Base-by-base conservation (phyloP, 306 rosid genomes). In the Trifolium repens region DNA sequence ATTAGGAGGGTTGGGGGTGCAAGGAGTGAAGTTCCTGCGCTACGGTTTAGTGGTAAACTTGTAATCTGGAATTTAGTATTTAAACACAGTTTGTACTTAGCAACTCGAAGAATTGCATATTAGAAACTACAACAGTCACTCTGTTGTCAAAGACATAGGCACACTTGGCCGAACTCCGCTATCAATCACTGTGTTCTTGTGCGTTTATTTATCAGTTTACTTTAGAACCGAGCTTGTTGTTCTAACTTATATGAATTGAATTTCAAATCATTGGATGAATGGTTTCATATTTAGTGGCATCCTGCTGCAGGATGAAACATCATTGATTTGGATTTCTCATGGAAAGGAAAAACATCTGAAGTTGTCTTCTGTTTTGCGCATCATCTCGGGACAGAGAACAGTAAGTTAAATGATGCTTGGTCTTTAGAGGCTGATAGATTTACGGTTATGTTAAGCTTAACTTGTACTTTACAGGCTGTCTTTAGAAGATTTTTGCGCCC, bases 341-440 rank as follows among this genome's bases (percentile, higher is more conserved):
- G 94, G 96, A 74, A 91, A 64, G 78, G 96, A 94, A 77, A 89
- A 93, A 73, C 80, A 17, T 76, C 73, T 94, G 87, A 91, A 87
- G 2, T 76, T 94, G 79, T 83, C 93, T 72, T 22, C 79, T 0
- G 81, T 94, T 79, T 74, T 83, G 15, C 84, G 87, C 74, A 90
- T 94, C 72, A 78, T 84, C 73, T 85, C 93, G 5, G 98, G 97
- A 82, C 98, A 94, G 64, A 91, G 98, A 94, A 94, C 97, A 15
- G 98, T 94, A 81, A 89, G 98, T 87, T 73, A 70, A 73, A 86
- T 69, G 74, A 87, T 79, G 75, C 50, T 79, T 40, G 43, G 17
- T 46, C 15, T 67, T 46, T 57, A 44, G 59, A 43, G 42, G 69
- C 55, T 50, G 15, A 27, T 68, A 59, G 17, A 37, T 35, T 52